These are phyloP conservation scores for Combretum micranthum DNA, from an alignment of 345 rosid species.

Conservation along the genomic window DNA sequence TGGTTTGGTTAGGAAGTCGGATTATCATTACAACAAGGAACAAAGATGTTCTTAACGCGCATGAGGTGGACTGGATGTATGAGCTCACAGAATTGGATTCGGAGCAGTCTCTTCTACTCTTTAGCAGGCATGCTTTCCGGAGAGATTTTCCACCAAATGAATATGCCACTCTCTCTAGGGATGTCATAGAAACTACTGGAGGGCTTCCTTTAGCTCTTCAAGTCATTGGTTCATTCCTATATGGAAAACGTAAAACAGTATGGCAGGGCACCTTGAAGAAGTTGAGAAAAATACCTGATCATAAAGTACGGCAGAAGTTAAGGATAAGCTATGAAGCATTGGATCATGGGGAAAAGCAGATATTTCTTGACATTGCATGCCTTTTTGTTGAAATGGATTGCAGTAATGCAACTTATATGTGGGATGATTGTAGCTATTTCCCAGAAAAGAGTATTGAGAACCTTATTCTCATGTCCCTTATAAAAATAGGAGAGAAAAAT, in stretches of 20 bases:
- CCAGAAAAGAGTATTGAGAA: rapidly evolving
- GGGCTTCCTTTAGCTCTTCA: slow-evolving; percentile 1
- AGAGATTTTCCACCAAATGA: slow-evolving; percentile 1
- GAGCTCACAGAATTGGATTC: slow-evolving; percentile 5
- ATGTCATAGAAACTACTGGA: not conserved
- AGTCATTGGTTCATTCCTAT: not conserved
- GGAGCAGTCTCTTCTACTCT: not conserved
- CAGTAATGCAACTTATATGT: not conserved
- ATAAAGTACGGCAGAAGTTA: not conserved
- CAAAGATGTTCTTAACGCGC: not conserved
- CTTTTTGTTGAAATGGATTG: not conserved
- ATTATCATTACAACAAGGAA: slow-evolving; percentile 6
- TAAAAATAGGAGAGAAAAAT: not conserved
- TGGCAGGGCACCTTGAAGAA: slow-evolving; percentile 6
- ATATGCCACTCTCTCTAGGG: not conserved
- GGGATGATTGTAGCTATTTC: not conserved
- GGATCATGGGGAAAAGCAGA: rapidly evolving
- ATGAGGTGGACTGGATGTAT: too few relatives aligned
- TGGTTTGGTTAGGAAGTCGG: not conserved
- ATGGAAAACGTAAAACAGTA: not conserved
- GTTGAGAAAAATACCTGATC: not conserved
- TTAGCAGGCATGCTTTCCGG: slow-evolving; percentile 6
- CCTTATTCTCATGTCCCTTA: not conserved
- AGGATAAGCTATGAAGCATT: not conserved
- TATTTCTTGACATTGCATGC: slow-evolving; percentile 2